A percentile compares a stretch with the other conserved stretches of the same genome.
Conservation (phyloP, 148 eudicot species). For the Amaranthus palmeri region DNA sequence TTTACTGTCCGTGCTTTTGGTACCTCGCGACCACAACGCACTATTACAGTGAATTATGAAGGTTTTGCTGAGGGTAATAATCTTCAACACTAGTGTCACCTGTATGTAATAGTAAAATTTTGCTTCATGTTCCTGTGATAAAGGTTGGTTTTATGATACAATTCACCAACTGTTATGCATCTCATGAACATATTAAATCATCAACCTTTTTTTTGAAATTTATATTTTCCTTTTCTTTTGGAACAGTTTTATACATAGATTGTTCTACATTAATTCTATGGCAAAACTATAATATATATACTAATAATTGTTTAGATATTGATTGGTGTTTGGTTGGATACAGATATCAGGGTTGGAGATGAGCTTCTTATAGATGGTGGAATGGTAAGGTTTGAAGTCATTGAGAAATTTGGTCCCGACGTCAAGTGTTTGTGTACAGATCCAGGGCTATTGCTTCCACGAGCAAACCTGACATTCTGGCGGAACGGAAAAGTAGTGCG, state of each 20-base stretch:
- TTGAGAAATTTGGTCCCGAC: conserved; percentile 94
- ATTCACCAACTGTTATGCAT: background rate
- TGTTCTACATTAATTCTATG: background rate
- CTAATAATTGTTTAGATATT: background rate
- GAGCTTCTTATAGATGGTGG: conserved; percentile 96
- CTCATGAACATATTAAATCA: background rate
- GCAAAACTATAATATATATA: background rate
- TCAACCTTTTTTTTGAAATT: background rate
- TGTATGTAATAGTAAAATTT: background rate
- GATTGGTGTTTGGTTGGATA: conserved; percentile 7
- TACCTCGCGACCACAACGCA: conserved; percentile 67
- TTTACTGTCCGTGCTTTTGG: conserved; percentile 86
- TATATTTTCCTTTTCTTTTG: background rate
- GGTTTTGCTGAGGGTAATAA: conserved; percentile 90
- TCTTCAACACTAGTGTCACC: background rate
- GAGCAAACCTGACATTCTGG: conserved; percentile 95
- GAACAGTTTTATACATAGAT: background rate
- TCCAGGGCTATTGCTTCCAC: conserved; percentile 86
- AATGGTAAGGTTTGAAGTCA: conserved; percentile 91
- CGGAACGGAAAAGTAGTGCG: conserved; percentile 83
- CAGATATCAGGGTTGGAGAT: conserved; percentile 87
- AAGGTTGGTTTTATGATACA: background rate
- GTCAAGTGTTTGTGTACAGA: conserved; percentile 86
- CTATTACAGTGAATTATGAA: conserved; percentile 80
- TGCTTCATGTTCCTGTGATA: background rate